Percentiles rank a stretch among this genome's conserved stretches.
Evolutionary conservation across 1,284 basidiomycete genomes (phyloP).

Genomic region (Ustilago sp.): DNA sequence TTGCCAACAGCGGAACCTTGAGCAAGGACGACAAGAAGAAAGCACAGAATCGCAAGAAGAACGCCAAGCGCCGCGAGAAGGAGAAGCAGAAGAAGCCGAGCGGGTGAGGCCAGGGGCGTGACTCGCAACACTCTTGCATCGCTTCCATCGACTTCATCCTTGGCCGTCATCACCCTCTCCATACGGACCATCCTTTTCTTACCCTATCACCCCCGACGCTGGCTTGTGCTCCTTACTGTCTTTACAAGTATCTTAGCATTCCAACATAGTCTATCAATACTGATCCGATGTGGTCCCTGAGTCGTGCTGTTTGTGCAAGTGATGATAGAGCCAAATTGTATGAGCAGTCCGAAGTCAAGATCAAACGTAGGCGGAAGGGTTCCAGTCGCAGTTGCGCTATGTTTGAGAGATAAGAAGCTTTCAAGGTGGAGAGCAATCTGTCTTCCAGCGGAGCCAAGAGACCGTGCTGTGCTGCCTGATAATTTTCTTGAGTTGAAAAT

Average conservation of each 20-base stretch:
- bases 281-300: not conserved
- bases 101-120: not conserved
- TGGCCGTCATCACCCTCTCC: not conserved
- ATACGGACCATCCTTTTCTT: constrained; percentile 10
- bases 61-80: constrained; percentile 46
- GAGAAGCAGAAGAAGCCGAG: constrained; percentile 43
- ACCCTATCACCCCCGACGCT: not conserved
- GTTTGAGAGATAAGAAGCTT: not conserved
- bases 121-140: not conserved
- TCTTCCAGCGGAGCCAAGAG: not conserved
- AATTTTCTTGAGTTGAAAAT: not conserved
- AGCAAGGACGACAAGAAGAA: constrained; percentile 49
- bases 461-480: constrained; percentile 1
- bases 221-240: not conserved
- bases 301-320: not conserved
- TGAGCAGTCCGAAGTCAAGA: not conserved
- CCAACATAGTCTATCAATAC: not conserved
- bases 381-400: too few species aligned
- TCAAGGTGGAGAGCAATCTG: not conserved
- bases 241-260: not conserved
- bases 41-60: constrained; percentile 48
- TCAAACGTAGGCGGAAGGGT: too few species aligned
- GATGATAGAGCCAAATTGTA: not conserved
- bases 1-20: constrained; percentile 34
- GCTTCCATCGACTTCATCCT: not conserved